Evolutionary conservation across 2,329 filamentous ascomycete species (phyloP).

Genomic region (Thelonectria blattea): DNA sequence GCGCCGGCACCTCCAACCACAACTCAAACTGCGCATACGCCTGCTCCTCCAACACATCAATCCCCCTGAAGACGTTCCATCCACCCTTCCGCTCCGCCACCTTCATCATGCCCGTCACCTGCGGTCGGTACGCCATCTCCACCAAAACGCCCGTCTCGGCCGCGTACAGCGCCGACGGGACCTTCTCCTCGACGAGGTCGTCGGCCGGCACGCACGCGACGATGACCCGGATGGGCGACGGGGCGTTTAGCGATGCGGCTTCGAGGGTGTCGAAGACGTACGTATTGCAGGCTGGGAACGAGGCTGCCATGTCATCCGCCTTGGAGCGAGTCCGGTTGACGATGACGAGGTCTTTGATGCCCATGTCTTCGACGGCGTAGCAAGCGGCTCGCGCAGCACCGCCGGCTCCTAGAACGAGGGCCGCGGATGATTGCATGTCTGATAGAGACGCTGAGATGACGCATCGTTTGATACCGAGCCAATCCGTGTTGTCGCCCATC

Average conservation of each 20-base stretch:
- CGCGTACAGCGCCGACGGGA: neutral
- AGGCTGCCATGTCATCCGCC: conserved; percentile 2
- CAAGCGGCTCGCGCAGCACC: conserved; percentile 21
- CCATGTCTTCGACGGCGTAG: conserved; percentile 14
- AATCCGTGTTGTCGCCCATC: conserved; percentile 21
- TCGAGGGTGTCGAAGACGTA: neutral
- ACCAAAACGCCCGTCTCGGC: conserved; percentile 11
- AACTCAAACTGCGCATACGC: conserved; percentile 22
- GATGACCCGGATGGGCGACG: conserved; percentile 2
- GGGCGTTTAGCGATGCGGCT: neutral
- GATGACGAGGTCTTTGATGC: conserved; percentile 11
- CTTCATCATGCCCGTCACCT: conserved; percentile 20
- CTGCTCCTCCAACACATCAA: conserved; percentile 22
- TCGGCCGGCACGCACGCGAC: conserved; percentile 19
- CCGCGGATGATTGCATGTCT: conserved; percentile 8
- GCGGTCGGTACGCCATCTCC: conserved; percentile 22
- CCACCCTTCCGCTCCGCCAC: neutral
- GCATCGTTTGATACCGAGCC: conserved; percentile 18
- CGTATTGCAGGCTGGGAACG: neutral
- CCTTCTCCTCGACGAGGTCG: conserved; percentile 13
- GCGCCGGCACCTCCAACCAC: conserved; percentile 13
- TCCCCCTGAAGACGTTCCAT: conserved; percentile 13
- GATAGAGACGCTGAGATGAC: conserved; percentile 5
- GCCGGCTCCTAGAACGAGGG: conserved; percentile 17
- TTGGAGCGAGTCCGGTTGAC: conserved; percentile 19